Conservation (phyloP, 345 rosid species). For the Hevea brasiliensis region DNA sequence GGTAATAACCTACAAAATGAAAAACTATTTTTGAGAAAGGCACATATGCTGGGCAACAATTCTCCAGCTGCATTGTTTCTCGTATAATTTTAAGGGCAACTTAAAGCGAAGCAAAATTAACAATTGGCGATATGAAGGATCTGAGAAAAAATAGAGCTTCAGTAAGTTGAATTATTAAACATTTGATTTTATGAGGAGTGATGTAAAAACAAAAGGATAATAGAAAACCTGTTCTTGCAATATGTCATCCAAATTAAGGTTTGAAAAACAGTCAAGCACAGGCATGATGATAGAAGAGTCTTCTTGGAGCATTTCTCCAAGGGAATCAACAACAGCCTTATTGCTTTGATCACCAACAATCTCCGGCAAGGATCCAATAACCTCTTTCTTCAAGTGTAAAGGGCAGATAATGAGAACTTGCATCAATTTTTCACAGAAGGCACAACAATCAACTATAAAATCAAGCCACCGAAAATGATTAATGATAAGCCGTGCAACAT, state of each 20-base stretch:
- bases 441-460: conserved; percentile 52
- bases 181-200: background rate
- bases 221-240: conserved; percentile 69
- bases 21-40: background rate
- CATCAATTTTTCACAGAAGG: conserved; percentile 65
- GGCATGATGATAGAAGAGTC: conserved; percentile 68
- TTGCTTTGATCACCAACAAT: conserved; percentile 64
- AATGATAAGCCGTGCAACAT: conserved; percentile 67
- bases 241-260: conserved; percentile 60
- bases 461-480: conserved; percentile 82
- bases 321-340: conserved; percentile 54
- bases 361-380: conserved; percentile 86
- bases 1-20: conserved; percentile 52
- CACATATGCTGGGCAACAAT: no score
- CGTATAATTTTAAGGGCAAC: no score
- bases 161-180: no score
- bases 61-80: no score
- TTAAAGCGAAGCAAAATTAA: no score
- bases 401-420: conserved; percentile 70
- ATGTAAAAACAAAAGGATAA: background rate
- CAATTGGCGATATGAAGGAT: no score
- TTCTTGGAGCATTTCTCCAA: conserved; percentile 74
- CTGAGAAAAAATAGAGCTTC: no score
- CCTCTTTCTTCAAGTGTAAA: conserved; percentile 65
- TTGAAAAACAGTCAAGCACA: conserved; percentile 74